Base-by-base conservation (phyloP, 1,139 yeast species). In the Sugiyamaella japonica region DNA sequence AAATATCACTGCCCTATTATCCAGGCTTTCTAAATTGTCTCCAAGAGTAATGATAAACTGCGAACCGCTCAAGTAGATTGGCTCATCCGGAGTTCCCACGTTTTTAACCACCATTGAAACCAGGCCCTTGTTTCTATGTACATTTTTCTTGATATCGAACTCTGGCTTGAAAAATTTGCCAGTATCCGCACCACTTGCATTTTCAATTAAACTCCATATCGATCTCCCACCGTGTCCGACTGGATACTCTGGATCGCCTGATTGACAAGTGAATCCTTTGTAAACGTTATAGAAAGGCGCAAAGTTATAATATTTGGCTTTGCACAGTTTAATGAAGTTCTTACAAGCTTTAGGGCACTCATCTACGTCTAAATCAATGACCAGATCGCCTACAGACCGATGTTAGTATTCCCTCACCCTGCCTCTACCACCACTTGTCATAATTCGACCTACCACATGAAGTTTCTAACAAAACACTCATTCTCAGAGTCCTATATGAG, bases 381-480 rank as follows among this genome's bases (percentile, higher is more conserved):
- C 85, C 13, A 84, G 49, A 59, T 75, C 77, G 7, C 82, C 80
- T 66, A 25, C 2, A 16, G 34, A 31, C n/a, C 1, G 4, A 12
- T 31, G 10, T 32, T 20, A 37, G 13, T n/a, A n/a, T n/a, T n/a
- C n/a, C n/a, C n/a, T n/a, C n/a, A n/a, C n/a, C n/a, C n/a, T n/a
- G n/a, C n/a, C n/a, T n/a, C n/a, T 23, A 13, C 34, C 7, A n/a
- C 34, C 43, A 29, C 20, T 34, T 34, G 8, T 12, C n/a, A n/a
- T n/a, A n/a, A n/a, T n/a, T n/a, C n/a, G n/a, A 63, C 69, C 66
- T 69, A 56, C 84, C 86, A 38, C 65, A 67, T 1, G 82, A 77
- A 0, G 87, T 83, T 62, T 83, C 87, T 10, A 83, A 52, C 36
- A 83, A 63, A 3, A 83, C 83, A 63, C 86, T 81, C 86, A 83